Conservation (phyloP, 2,329 filamentous ascomycete species). For the Colletotrichum liriopes region DNA sequence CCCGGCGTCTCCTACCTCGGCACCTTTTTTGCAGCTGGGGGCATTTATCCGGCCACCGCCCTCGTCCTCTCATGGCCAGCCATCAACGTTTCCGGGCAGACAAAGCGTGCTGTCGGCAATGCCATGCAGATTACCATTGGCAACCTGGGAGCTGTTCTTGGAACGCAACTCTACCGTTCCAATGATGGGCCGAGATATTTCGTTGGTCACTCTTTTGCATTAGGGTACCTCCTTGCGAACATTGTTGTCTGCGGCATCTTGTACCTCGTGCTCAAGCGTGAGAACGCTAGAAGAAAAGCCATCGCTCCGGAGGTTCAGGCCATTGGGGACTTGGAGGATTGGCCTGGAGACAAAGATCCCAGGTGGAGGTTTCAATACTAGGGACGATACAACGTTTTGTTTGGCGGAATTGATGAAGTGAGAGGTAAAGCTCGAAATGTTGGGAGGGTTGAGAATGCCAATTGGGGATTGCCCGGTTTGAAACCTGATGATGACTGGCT, state of each 20-base stretch:
- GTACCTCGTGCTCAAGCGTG: conserved; percentile 68
- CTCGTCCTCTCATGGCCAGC: conserved; percentile 79
- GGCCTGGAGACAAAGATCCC: conserved; percentile 74
- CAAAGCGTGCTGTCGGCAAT: conserved; percentile 78
- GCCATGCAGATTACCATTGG: conserved; percentile 82
- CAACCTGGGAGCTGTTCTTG: conserved; percentile 77
- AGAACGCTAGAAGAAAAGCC: conserved; percentile 69
- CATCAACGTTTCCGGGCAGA: conserved; percentile 80
- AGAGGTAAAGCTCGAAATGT: background rate
- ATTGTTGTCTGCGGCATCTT: conserved; percentile 67
- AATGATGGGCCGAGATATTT: conserved; percentile 74
- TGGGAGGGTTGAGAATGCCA: too few species aligned
- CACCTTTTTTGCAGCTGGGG: conserved; percentile 75
- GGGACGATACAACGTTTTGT: background rate
- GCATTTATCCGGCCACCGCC: conserved; percentile 77
- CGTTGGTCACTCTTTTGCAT: conserved; percentile 76
- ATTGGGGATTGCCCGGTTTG: too few species aligned
- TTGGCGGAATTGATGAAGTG: background rate
- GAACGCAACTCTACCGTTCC: conserved; percentile 78
- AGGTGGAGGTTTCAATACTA: conserved; percentile 77
- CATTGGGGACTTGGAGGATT: conserved; percentile 67
- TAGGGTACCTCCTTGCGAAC: conserved; percentile 76
- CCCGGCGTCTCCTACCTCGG: conserved; percentile 73
- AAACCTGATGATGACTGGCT: background rate
- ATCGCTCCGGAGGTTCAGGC: conserved; percentile 62